Conservation (phyloP, 2,329 filamentous ascomycete species). For the Penicillium sp. region DNA sequence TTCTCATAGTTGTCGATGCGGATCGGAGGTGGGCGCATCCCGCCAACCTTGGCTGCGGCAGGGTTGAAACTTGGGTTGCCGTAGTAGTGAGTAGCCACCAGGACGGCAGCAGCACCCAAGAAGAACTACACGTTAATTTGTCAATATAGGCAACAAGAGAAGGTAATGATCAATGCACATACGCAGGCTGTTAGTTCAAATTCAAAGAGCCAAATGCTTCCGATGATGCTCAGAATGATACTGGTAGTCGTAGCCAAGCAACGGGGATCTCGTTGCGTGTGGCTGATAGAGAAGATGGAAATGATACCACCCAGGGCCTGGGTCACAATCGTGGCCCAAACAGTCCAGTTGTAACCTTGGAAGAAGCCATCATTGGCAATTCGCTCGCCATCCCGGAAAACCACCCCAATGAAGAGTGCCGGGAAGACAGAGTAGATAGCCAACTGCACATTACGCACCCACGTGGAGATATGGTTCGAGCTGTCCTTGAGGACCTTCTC, state of each 20-base stretch:
- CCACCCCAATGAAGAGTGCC: conserved; percentile 79
- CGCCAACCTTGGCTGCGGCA: conserved; percentile 45
- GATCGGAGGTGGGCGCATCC: conserved; percentile 51
- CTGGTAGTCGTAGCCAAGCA: conserved; percentile 93
- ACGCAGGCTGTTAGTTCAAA: conserved; percentile 73
- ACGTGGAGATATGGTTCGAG: conserved; percentile 73
- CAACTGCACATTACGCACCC: conserved; percentile 93
- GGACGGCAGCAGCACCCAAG: conserved; percentile 74
- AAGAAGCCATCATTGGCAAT: conserved; percentile 89
- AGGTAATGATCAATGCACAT: conserved; percentile 45
- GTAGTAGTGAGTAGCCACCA: conserved; percentile 84
- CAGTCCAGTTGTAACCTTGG: conserved; percentile 87
- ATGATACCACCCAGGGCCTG: conserved; percentile 84
- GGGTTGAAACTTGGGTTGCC: conserved; percentile 53
- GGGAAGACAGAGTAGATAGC: conserved; percentile 94
- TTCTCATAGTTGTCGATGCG: conserved; percentile 77
- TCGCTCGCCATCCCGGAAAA: conserved; percentile 82
- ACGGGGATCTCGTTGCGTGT: conserved; percentile 87
- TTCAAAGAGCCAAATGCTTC: conserved; percentile 83
- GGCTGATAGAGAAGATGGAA: conserved; percentile 78
- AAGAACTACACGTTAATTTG: conserved; percentile 64
- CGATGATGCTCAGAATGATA: conserved; percentile 82
- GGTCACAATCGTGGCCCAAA: conserved; percentile 80
- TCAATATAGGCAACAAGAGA: conserved; percentile 2
- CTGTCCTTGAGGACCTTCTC: conserved; percentile 89